phyloP scores from a whole-genome alignment of 1,284 basidiomycete genomes.

The Ceratobasidium sp. region DNA sequence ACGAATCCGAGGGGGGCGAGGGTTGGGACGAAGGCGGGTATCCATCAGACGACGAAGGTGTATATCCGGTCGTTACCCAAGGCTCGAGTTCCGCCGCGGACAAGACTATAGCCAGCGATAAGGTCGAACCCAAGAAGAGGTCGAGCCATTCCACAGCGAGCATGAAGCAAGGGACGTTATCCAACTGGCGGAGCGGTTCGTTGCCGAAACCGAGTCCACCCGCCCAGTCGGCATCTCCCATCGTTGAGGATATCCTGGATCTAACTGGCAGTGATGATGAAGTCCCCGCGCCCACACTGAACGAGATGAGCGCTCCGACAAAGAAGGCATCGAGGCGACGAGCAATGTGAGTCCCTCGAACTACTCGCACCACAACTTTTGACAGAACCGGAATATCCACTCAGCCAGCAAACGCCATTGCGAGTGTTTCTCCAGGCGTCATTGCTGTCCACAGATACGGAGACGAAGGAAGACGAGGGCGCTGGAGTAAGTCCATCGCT shows the following conservation, averaged over 20 bases:
- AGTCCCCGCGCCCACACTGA: background rate
- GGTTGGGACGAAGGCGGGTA: slow-evolving; percentile 31
- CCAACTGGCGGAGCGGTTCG: slow-evolving; percentile 45
- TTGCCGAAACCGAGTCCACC: slow-evolving; percentile 27
- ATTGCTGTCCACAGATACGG: slow-evolving; percentile 86
- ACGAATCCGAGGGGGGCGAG: slow-evolving; percentile 14
- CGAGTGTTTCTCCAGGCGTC: slow-evolving; percentile 87
- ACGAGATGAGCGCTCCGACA: slow-evolving; percentile 15
- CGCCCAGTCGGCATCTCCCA: slow-evolving; percentile 16
- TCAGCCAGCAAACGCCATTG: slow-evolving; percentile 71
- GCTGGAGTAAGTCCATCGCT: slow-evolving; percentile 63
- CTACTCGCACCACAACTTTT: slow-evolving; percentile 11
- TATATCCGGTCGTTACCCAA: background rate
- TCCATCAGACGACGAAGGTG: slow-evolving; percentile 18
- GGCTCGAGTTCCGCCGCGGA: background rate
- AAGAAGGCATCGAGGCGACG: slow-evolving; percentile 25
- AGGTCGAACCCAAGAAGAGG: slow-evolving; percentile 46
- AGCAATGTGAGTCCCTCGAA: slow-evolving; percentile 9
- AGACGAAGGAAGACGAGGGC: slow-evolving; percentile 69
- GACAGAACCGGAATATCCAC: background rate
- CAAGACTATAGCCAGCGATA: slow-evolving; percentile 40
- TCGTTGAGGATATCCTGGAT: slow-evolving; percentile 45
- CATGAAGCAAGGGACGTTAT: slow-evolving; percentile 32
- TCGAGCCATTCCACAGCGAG: slow-evolving; percentile 2
- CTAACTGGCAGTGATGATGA: slow-evolving; percentile 51